Conservation (phyloP, 768 basidiomycete genomes). For the Lactarius quietus region DNA sequence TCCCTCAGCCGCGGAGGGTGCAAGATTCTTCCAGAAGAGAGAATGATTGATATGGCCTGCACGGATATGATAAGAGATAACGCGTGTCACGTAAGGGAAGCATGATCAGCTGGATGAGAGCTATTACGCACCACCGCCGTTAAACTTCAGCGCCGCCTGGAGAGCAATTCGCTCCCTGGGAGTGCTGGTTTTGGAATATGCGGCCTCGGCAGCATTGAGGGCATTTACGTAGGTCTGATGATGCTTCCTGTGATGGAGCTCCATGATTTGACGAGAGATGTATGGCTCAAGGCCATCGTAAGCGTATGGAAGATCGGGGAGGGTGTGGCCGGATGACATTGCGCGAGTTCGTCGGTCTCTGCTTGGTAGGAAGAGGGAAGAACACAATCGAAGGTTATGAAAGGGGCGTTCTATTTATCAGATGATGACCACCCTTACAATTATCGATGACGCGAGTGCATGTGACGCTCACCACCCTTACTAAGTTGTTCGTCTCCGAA, state of each 20-base stretch:
- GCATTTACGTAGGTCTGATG: conserved; percentile 94
- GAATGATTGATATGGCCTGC: conserved; percentile 91
- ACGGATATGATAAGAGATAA: conserved; percentile 19
- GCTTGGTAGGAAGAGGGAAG: conserved; percentile 16
- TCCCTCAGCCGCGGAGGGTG: conserved; percentile 51
- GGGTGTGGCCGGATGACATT: conserved; percentile 42
- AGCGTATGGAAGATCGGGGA: conserved; percentile 71
- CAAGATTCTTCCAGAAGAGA: conserved; percentile 93
- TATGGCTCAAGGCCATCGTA: conserved; percentile 94
- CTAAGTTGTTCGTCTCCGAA: background rate
- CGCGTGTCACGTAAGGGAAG: background rate
- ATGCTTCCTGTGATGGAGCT: conserved; percentile 91
- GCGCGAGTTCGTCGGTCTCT: background rate
- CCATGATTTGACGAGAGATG: conserved; percentile 91
- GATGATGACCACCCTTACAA: background rate
- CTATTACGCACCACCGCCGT: conserved; percentile 76
- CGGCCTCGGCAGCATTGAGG: conserved; percentile 84
- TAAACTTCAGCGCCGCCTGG: conserved; percentile 91
- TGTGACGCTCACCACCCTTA: background rate
- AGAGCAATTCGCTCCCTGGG: conserved; percentile 83
- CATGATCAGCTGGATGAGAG: background rate
- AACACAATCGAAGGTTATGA: background rate
- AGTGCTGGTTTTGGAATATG: conserved; percentile 60
- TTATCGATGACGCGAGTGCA: conserved; percentile 14
- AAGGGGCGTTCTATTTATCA: conserved; percentile 23